Evolutionary conservation across 2,329 filamentous ascomycete species (phyloP), one percentile per base, ranked within the genome.

Genomic region (Colletotrichum siamense): DNA sequence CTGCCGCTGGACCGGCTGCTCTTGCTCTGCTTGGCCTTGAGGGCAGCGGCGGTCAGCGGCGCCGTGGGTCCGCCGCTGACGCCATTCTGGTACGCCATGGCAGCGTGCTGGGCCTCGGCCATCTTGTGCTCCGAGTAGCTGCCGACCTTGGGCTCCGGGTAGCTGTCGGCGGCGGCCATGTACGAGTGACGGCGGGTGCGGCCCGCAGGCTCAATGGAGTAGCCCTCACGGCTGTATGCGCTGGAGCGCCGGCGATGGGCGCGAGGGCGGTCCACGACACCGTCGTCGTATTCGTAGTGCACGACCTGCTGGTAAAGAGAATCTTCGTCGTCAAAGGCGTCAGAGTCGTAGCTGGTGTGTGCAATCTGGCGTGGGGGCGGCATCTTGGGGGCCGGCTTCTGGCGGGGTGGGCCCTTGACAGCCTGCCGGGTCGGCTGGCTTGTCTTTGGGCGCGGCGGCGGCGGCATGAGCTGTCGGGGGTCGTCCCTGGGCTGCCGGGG

Each of bases 1-100:
- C 89, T 92, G 78, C 88, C 88, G 69, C 88, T 92, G 52, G 89
- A 92, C 28, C 88, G 88, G 80, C 89, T 91, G 85, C 88, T 91
- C 26, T 85, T 83, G 77, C 85, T 87, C 70, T 81, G 82, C 80
- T 86, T 88, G 77, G 83, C 89, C 81, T 87, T 90, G 78, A 94
- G 85, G 15, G 86, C 84, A 73, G 92, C 91, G 3, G 88, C 89
- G 5, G 92, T 93, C 72, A 93, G 82, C 3, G 88, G 87, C 70
- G 89, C 79, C 49, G 83, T 80, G 4, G 86, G 81, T 8, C 85
- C 87, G 39, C 88, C 89, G 57, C 81, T 86, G 8, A 90, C 85
- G 6, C 89, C 86, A 22, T 91, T 87, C 80, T 92, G 91, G 80
- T 93, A 92, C 28, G 81, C 82, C 24, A 84, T 79, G 34, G 89